Base-by-base conservation (phyloP, 2,329 filamentous ascomycete genomes). In the Fusarium neocosmosporiellum region DNA sequence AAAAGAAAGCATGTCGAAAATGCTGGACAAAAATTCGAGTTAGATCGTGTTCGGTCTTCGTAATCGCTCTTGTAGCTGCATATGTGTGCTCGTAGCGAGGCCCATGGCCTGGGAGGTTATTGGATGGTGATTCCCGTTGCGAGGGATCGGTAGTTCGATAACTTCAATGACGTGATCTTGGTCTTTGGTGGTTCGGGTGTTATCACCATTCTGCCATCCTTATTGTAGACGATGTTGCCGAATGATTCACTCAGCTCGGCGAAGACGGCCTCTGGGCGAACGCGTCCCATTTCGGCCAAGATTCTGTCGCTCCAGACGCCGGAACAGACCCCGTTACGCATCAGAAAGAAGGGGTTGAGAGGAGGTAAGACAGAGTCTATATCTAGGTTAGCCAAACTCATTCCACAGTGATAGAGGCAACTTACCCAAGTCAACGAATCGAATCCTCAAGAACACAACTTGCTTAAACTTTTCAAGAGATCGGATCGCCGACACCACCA, bases 221-320 rank as follows among this genome's bases (percentile, higher is more conserved):
- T 91, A 77, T 86, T 87, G 72, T 88, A 86, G 16, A 86, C 84
- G 11, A 90, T 84, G 70, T 89, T 88, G 48, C 89, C 89, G 67
- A 93, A 91, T 2, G 86, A 89, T 61, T 93, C 91, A 14, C 87
- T 85, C 63, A 93, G 84, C 73, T 92, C 88, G 48, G 88, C 84
- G 75, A 91, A 94, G 2, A 83, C 81, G 5, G 87, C 87, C 2
- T 83, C 80, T 0, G 92, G 91, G 7, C 92, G 87, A 14, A 88
- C 86, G 39, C 85, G 83, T 34, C 86, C 84, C 61, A 95, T 86
- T 65, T 89, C 86, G 27, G 87, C 83, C 11, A 94, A 82, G 53
- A 94, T 94, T 9, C 83, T 80, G 10, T 92, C 88, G 78, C 90
- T 94, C 93, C 92, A 95, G 2, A 95, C 87, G 7, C 93, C 93